These are phyloP conservation scores for Beauveria medogensis DNA, from an alignment of 2,329 filamentous ascomycete species.

Conservation along the genomic window DNA sequence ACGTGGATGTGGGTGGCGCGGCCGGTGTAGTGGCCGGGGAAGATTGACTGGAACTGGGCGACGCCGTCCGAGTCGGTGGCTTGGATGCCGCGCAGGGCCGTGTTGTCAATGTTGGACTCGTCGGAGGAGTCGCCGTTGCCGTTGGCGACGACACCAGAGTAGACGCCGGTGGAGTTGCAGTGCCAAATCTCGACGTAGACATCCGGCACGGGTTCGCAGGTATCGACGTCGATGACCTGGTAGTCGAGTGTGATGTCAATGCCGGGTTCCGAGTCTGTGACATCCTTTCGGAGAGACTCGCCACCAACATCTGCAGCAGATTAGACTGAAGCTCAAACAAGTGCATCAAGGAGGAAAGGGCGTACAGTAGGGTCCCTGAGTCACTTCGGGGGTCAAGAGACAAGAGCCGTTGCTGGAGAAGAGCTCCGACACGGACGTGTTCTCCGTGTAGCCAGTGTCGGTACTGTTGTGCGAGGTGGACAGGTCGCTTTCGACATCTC, in stretches of 20 bases:
- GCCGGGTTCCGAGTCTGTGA: conserved; percentile 33
- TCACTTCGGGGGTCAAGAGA: conserved; percentile 41
- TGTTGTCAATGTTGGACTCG: conserved; percentile 23
- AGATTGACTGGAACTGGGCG: conserved; percentile 34
- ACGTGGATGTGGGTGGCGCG: conserved; percentile 42
- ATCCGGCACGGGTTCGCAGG: conserved; percentile 30
- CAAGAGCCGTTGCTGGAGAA: conserved; percentile 36
- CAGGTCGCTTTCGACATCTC: conserved; percentile 26
- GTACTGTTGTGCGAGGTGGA: conserved; percentile 30
- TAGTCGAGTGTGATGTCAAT: conserved; percentile 33
- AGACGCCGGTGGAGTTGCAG: conserved; percentile 37
- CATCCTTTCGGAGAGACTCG: conserved; percentile 26
- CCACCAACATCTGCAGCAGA: conserved; percentile 20
- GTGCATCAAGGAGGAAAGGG: not conserved
- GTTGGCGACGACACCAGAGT: conserved; percentile 29
- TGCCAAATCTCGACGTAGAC: conserved; percentile 38
- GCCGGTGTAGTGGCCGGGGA: conserved; percentile 36
- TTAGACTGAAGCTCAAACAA: not conserved
- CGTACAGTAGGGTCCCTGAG: conserved; percentile 38
- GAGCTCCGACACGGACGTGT: conserved; percentile 24
- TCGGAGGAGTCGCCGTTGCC: conserved; percentile 37
- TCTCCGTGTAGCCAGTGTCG: conserved; percentile 22
- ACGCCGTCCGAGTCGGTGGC: conserved; percentile 33
- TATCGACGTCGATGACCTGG: conserved; percentile 34
- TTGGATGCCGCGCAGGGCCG: conserved; percentile 31